Evolutionary conservation across 1,139 yeast genomes (phyloP), one percentile per base, ranked within the genome.

Genomic region (Yamadazyma diospyri): DNA sequence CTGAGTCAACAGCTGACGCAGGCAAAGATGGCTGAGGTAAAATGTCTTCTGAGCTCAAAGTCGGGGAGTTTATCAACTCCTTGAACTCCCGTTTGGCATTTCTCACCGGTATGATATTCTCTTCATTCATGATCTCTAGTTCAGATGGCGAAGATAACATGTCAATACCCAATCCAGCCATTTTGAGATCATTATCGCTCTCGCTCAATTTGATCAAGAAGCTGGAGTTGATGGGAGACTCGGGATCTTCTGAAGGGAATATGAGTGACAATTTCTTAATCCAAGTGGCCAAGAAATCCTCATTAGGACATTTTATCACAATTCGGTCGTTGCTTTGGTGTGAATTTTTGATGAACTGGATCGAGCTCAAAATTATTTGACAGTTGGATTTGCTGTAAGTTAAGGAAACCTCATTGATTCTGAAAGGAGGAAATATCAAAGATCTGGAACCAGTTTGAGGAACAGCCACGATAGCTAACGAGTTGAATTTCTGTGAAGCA

Each of bases 341-440:
- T 5, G 31, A 32, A 14, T 31, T 33, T 10, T 37, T 26, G n/a
- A 54, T 50, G 37, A 55, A 62, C 27, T 54, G 47, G 32, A 62
- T 53, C 3, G 64, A 41, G 22, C 46, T 54, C 29, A 63, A 51
- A 5, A 47, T 38, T n/a, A 64, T 45, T 14, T 40, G 46, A 10
- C 50, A 40, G 18, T 42, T 40, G n/a, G 53, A 45, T 23, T 43
- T 48, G 16, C 48, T 44, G 30, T 42, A 45, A 20, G 37, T 33
- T 22, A 45, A 39, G 7, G 40, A 38, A 9, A 45, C 34, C 21
- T 45, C 49, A 25, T 45, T 45, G 14, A 44, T 25, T 39, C 67
- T 47, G 41, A 65, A 67, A 2, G 75, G 75, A n/a, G 74, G 74
- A 40, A 50, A 66, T 43, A 67, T 42, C 18, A 69, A 53, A 2